phyloP scores from a whole-genome alignment of 495 filamentous ascomycete genomes.

The Pyrenopolyporus hunteri region DNA sequence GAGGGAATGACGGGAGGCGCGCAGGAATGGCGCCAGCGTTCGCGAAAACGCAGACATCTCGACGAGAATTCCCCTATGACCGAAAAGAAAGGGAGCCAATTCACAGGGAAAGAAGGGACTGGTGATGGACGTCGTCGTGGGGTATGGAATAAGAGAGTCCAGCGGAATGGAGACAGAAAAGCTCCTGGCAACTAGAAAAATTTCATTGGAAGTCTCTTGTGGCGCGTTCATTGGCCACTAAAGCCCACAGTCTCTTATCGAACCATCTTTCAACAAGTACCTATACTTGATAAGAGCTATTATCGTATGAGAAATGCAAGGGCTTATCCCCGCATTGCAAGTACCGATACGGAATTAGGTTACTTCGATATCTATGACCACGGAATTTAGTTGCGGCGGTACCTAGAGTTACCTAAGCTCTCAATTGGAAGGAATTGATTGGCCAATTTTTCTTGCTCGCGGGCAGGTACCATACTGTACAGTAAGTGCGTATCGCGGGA shows the following conservation, averaged over 20 bases:
- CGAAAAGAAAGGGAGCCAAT: constrained; percentile 38
- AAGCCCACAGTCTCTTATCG: constrained; percentile 16
- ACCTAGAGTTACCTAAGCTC: not conserved
- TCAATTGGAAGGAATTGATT: constrained; percentile 1
- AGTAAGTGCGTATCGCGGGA: too few species aligned
- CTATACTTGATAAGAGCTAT: constrained; percentile 4
- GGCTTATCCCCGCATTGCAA: not conserved
- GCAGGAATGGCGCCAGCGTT: constrained; percentile 71
- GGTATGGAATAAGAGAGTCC: not conserved
- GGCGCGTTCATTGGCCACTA: constrained; percentile 6
- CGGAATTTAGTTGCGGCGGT: constrained; percentile 9
- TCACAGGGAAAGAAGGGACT: constrained; percentile 35
- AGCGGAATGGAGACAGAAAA: constrained; percentile 25
- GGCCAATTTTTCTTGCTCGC: constrained; percentile 9
- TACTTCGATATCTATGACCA: not conserved
- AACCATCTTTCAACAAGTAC: constrained; percentile 3
- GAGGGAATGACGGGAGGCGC: constrained; percentile 68
- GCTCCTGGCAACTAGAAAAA: constrained; percentile 40
- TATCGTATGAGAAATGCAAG: not conserved
- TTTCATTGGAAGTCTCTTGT: constrained; percentile 32
- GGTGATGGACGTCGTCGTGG: constrained; percentile 11
- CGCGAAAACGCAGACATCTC: constrained; percentile 71
- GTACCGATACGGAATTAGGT: not conserved
- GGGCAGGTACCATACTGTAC: too few species aligned
- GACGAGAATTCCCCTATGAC: constrained; percentile 34